Conservation (phyloP, 257 asterid genomes). For the Solanum arcanum region DNA sequence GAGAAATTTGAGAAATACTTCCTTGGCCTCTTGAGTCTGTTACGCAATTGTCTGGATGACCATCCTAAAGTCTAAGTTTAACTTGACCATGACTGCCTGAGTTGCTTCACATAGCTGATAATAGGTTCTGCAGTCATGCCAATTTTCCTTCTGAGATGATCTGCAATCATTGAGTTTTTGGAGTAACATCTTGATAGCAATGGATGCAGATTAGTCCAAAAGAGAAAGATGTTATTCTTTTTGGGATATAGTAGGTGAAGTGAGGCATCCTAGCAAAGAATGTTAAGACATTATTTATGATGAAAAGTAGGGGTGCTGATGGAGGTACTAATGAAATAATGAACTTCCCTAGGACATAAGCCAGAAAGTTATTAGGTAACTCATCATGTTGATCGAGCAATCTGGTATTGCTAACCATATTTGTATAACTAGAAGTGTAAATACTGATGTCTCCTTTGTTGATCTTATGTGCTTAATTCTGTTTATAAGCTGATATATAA, state of each 20-base stretch:
- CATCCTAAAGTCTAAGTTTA: background rate
- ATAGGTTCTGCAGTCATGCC: background rate
- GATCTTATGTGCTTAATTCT: background rate
- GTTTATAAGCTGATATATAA: background rate
- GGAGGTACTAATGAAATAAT: background rate
- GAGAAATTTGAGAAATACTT: background rate
- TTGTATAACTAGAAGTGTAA: background rate
- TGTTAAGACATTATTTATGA: background rate
- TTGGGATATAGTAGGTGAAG: background rate
- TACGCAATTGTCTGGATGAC: background rate
- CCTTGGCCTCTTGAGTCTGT: background rate
- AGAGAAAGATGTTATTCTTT: background rate
- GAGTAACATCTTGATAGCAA: background rate
- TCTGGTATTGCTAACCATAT: background rate
- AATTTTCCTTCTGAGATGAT: background rate
- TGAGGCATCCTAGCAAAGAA: background rate
- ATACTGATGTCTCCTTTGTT: background rate
- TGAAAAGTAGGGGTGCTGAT: background rate
- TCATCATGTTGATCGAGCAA: background rate
- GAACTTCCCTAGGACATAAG: background rate
- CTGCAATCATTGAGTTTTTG: background rate
- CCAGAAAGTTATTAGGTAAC: background rate
- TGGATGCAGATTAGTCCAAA: background rate
- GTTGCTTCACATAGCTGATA: background rate
- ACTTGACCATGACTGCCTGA: background rate